phyloP scores from a whole-genome alignment of 192 early-diverging fungal genomes.

The Paraglomus occultum region DNA sequence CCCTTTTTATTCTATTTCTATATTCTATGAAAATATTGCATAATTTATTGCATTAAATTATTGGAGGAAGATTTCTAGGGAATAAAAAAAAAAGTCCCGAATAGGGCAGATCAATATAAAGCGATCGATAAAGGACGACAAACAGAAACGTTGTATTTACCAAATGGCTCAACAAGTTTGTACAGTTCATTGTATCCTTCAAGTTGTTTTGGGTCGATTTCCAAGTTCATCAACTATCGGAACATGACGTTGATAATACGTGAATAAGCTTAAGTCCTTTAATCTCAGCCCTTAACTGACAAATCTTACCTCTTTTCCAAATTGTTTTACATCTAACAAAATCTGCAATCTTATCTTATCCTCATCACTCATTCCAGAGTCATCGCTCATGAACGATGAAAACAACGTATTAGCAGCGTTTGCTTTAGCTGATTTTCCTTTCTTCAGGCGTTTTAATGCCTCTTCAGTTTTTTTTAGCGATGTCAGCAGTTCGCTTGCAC shows the following conservation, averaged over 20 bases:
- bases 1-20: too few relatives aligned
- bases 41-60: too few relatives aligned
- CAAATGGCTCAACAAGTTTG: conserved; percentile 27
- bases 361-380: conserved; percentile 44
- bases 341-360: conserved; percentile 59
- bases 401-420: not conserved
- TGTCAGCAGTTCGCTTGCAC: conserved; percentile 36
- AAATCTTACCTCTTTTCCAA: conserved; percentile 52
- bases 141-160: not conserved
- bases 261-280: not conserved
- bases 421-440: conserved; percentile 21
- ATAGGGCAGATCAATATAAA: too few relatives aligned
- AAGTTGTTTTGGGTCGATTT: not conserved
- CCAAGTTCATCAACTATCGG: conserved; percentile 17
- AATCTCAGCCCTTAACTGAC: not conserved
- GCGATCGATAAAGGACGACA: too few relatives aligned
- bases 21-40: too few relatives aligned
- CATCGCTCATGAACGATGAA: not conserved
- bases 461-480: conserved; percentile 47
- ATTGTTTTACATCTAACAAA: conserved; percentile 49
- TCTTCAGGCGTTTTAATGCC: conserved; percentile 42
- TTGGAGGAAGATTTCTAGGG: too few relatives aligned
- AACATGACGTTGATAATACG: not conserved
- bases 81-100: too few relatives aligned
- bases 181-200: conserved; percentile 16